A percentile compares a stretch with the other conserved stretches of the same genome.
Conservation (phyloP, 306 rosid species). For the Vicia sativa region DNA sequence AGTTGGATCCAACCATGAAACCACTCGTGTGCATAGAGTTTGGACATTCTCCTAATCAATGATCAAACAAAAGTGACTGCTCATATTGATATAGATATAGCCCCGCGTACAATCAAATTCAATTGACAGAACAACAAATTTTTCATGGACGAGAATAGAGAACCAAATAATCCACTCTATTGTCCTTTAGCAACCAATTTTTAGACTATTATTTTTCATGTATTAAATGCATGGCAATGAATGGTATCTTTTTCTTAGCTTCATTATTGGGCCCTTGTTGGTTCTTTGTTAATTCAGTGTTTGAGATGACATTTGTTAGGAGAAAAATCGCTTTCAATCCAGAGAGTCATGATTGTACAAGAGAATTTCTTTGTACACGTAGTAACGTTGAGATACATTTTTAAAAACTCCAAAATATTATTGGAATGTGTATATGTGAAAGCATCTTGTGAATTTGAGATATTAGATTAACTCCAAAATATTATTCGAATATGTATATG, state of each 20-base stretch:
- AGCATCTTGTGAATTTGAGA: too few species aligned
- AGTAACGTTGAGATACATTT: too few species aligned
- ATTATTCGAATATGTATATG: too few species aligned
- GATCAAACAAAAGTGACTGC: neutral
- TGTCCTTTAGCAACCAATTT: conserved; percentile 29
- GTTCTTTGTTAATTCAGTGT: conserved; percentile 15
- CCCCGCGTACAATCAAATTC: conserved; percentile 41
- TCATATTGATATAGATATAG: neutral
- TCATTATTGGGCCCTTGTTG: conserved; percentile 28
- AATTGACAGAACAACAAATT: conserved; percentile 44
- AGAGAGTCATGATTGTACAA: conserved; percentile 16
- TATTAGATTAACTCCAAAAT: too few species aligned
- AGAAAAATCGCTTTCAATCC: conserved; percentile 41
- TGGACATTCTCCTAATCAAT: conserved; percentile 47
- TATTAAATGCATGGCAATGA: conserved; percentile 40
- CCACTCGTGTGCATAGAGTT: conserved; percentile 49
- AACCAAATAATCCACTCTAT: conserved; percentile 16
- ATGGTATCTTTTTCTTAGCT: conserved; percentile 16
- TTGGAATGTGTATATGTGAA: too few species aligned
- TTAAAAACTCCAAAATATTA: too few species aligned
- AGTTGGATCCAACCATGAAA: conserved; percentile 60
- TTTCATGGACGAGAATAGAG: conserved; percentile 43
- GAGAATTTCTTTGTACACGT: too few species aligned
- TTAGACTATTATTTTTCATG: conserved; percentile 13
- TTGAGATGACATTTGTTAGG: conserved; percentile 39